These are phyloP conservation scores for Rhododendron simsii DNA, from an alignment of 148 eudicot genomes.

Conservation along the genomic window DNA sequence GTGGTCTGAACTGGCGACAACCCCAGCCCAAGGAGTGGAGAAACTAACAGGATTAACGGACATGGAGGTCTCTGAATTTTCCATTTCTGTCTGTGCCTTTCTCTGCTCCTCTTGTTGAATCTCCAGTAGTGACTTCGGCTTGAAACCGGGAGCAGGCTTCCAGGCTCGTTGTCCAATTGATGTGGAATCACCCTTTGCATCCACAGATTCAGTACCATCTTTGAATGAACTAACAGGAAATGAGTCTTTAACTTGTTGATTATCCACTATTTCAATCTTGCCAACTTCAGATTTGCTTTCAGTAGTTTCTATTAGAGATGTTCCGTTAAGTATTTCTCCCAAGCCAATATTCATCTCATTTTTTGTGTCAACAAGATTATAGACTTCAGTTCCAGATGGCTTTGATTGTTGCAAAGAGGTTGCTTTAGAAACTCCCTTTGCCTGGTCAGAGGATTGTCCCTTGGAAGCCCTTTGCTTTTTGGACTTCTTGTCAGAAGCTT, in stretches of 20 bases:
- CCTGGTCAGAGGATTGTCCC: conserved; percentile 54
- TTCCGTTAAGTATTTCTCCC: conserved; percentile 15
- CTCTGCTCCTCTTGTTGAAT: conserved; percentile 91
- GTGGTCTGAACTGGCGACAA: conserved; percentile 37
- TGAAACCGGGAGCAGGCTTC: conserved; percentile 86
- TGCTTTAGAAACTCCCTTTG: conserved; percentile 45
- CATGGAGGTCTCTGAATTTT: conserved; percentile 36
- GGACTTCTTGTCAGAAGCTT: conserved; percentile 71
- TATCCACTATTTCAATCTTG: conserved; percentile 10
- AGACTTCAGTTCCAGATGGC: conserved; percentile 32
- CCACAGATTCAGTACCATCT: conserved; percentile 23
- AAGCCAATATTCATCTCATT: conserved; percentile 18
- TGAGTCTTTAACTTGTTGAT: conserved; percentile 22
- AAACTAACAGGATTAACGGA: conserved; percentile 41
- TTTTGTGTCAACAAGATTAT: conserved; percentile 22
- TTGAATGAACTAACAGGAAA: conserved; percentile 8
- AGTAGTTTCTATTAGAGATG: conserved; percentile 14
- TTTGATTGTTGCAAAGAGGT: conserved; percentile 34
- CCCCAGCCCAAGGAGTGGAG: conserved; percentile 77
- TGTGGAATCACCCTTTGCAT: conserved; percentile 24
- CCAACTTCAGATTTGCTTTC: conserved; percentile 18
- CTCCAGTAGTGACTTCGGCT: conserved; percentile 85
- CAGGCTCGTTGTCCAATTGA: conserved; percentile 52
- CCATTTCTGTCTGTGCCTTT: conserved; percentile 45
- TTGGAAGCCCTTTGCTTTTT: conserved; percentile 75